Evolutionary conservation across 345 rosid species (phyloP), one percentile per base, ranked within the genome.

Genomic region (Bruguiera parviflora): DNA sequence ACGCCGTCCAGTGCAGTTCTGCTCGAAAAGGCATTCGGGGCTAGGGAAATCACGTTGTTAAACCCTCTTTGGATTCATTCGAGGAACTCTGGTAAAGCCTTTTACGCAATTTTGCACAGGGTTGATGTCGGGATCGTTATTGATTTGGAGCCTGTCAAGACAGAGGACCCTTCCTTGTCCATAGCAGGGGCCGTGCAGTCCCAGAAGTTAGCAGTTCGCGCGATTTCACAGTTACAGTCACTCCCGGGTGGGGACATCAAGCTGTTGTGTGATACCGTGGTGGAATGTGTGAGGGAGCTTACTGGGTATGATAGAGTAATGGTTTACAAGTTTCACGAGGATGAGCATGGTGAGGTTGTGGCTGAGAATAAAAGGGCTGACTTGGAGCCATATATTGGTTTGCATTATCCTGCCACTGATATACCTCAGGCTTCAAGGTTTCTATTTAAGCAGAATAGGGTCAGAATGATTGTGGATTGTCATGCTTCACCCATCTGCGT

Each of bases 291-390:
- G n/a, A 85, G 85, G 75, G 91, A 89, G 77, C 88, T 96, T 5
- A 92, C 98, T 0, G 99, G 95, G 7, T 96, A 96, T 27, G 97
- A 96, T 73, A 81, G 99, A 69, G 98, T 92, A 19, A 92, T 92
- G 99, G 98, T 96, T 55, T 96, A 92, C 74, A 96, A 92, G 80
- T 96, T 96, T 72, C 98, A 92, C 11, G 99, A 96, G 73, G 99
- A 96, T 60, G 99, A 92, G 78, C 99, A 92, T 35, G 99, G 99
- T n/a, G 98, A 92, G 78, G 99, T 96, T 57, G 83, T 96, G n/a
- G 92, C 99, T 2, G 99, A 96, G 86, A 84, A 81, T 64, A 92
- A 84, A 73, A 77, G 92, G 67, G 70, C 85, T 16, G 98, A 89
- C 73, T 83, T 96, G 66, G 98, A 96, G 61, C 96, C 97, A 52